phyloP scores from a whole-genome alignment of 768 basidiomycete genomes.

The Tephrocybe rancida region DNA sequence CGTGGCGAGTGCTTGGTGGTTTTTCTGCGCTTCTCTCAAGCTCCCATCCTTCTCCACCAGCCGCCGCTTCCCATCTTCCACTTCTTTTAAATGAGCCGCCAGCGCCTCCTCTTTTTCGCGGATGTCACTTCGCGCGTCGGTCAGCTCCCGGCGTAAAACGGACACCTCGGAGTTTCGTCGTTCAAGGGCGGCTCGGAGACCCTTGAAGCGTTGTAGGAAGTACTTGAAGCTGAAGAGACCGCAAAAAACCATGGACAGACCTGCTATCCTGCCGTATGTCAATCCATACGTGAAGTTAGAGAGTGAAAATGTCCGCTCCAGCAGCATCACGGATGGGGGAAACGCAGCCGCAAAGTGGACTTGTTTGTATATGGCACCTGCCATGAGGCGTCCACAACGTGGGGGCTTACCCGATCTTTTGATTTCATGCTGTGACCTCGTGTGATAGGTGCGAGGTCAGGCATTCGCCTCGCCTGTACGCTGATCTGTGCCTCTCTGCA shows the following conservation, averaged over 20 bases:
- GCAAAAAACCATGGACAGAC: slow-evolving; percentile 29
- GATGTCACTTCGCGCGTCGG: slow-evolving; percentile 11
- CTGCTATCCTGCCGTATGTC: slow-evolving; percentile 21
- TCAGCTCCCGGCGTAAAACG: slow-evolving; percentile 16
- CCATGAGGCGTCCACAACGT: slow-evolving; percentile 38
- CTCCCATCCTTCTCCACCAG: slow-evolving; percentile 14
- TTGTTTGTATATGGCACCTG: slow-evolving; percentile 15
- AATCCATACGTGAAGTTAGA: slow-evolving; percentile 23
- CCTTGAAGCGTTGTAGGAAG: slow-evolving; percentile 21
- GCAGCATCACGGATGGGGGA: slow-evolving; percentile 17
- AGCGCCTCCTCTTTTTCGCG: slow-evolving; percentile 19
- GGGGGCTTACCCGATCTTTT: slow-evolving; percentile 21
- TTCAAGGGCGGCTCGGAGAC: neutral
- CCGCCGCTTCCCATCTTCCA: slow-evolving; percentile 14
- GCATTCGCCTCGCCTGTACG: slow-evolving; percentile 10
- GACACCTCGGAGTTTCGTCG: slow-evolving; percentile 15
- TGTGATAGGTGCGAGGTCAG: slow-evolving; percentile 21
- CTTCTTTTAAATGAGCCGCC: slow-evolving; percentile 16
- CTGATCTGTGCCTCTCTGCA: neutral
- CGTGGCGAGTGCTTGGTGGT: slow-evolving; percentile 8
- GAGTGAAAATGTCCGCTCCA: slow-evolving; percentile 13
- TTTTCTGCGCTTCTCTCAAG: slow-evolving; percentile 8
- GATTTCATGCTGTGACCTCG: slow-evolving; percentile 18
- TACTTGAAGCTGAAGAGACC: slow-evolving; percentile 28
- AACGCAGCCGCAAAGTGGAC: slow-evolving; percentile 1